These are phyloP conservation scores for Dichotomopilus funicola DNA, from an alignment of 2,329 filamentous ascomycete genomes.

Conservation along the genomic window DNA sequence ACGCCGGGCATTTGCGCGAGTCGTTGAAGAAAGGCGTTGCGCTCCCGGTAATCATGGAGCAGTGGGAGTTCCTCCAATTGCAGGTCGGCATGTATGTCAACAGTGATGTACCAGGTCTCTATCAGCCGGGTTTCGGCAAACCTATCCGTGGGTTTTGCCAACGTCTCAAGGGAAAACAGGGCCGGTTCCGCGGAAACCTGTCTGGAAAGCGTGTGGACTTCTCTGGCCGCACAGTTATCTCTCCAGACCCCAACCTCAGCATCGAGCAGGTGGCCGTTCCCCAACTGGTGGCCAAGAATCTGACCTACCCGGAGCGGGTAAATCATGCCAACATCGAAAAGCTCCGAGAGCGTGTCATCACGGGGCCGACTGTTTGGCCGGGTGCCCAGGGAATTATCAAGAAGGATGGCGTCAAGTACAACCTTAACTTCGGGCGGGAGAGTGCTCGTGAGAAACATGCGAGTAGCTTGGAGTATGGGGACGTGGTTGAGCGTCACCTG, in stretches of 20 bases:
- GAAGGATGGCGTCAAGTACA: constrained; percentile 62
- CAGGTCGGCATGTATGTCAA: constrained; percentile 98
- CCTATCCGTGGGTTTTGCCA: constrained; percentile 91
- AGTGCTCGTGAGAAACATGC: constrained; percentile 56
- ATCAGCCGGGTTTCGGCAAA: constrained; percentile 80
- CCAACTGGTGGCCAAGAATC: constrained; percentile 83
- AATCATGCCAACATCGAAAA: constrained; percentile 82
- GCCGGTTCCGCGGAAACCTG: constrained; percentile 91
- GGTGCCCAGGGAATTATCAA: constrained; percentile 80
- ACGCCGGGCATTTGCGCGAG: constrained; percentile 79
- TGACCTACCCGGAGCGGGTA: constrained; percentile 90
- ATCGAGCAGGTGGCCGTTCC: constrained; percentile 94
- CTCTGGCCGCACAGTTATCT: constrained; percentile 95
- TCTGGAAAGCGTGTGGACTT: constrained; percentile 99
- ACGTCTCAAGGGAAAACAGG: constrained; percentile 92
- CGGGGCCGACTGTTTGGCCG: constrained; percentile 73
- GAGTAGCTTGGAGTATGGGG: constrained; percentile 68
- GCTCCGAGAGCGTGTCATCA: constrained; percentile 64
- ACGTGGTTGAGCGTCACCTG: constrained; percentile 88
- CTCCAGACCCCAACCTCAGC: constrained; percentile 87
- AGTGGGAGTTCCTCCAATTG: constrained; percentile 94
- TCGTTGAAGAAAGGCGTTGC: constrained; percentile 77
- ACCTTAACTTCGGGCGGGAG: constrained; percentile 64
- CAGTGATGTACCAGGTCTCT: constrained; percentile 88
- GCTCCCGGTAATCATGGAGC: constrained; percentile 87